Evolutionary conservation across 306 rosid species (phyloP).

Genomic region (Trifolium pratense): DNA sequence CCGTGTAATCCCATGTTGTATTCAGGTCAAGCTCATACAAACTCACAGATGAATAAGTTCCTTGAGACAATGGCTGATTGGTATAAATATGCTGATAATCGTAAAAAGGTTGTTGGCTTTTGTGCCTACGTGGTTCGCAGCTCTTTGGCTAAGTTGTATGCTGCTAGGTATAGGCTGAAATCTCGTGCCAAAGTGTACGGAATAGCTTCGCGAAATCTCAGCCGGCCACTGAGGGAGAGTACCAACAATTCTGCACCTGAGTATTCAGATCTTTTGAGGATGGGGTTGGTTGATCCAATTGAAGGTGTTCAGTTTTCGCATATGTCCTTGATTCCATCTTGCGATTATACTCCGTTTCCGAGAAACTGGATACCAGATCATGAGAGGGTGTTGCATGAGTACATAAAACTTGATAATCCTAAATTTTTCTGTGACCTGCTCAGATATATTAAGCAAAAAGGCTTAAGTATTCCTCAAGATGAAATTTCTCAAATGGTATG

Average conservation of each 20-base stretch:
- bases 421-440: slow-evolving; percentile 70
- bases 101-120: slow-evolving; percentile 92
- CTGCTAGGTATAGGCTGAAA: slow-evolving; percentile 89
- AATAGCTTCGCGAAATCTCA: slow-evolving; percentile 81
- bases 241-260: slow-evolving; percentile 84
- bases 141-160: slow-evolving; percentile 88
- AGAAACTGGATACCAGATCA: slow-evolving; percentile 88
- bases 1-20: slow-evolving; percentile 94
- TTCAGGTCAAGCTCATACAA: slow-evolving; percentile 93
- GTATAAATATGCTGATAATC: slow-evolving; percentile 91
- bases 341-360: slow-evolving; percentile 91
- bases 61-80: slow-evolving; percentile 98
- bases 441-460: slow-evolving; percentile 61
- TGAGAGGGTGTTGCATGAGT: slow-evolving; percentile 71
- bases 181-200: slow-evolving; percentile 91
- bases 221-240: slow-evolving; percentile 82
- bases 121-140: slow-evolving; percentile 91
- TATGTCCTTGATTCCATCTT: slow-evolving; percentile 87
- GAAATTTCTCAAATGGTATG: slow-evolving; percentile 81
- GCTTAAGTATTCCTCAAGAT: slow-evolving; percentile 82
- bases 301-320: slow-evolving; percentile 93
- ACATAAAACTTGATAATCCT: slow-evolving; percentile 79
- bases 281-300: slow-evolving; percentile 91
- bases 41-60: slow-evolving; percentile 91
- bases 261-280: slow-evolving; percentile 91